Evolutionary conservation across 169 alveolate species (phyloP).

Genomic region (Eimeria zaria): DNA sequence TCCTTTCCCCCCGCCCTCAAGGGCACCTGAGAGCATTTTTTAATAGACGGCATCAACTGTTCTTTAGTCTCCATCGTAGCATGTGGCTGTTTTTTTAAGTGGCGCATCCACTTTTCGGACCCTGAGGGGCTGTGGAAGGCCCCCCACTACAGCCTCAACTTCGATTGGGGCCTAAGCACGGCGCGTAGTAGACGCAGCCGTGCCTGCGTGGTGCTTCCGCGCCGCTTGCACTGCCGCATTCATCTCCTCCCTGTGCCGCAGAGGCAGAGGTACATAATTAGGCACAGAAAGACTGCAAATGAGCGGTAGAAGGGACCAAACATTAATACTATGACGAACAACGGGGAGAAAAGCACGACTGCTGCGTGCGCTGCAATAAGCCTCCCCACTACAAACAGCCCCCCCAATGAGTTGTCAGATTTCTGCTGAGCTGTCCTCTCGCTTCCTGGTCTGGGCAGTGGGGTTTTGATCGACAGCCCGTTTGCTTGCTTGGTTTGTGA

Average conservation of each 20-base stretch:
- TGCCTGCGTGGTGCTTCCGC: not conserved
- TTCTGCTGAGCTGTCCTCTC: not conserved
- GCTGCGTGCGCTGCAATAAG: not conserved
- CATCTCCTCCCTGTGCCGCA: conserved; percentile 55
- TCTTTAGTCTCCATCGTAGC: conserved; percentile 7
- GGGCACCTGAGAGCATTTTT: conserved; percentile 21
- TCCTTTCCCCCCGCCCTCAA: not conserved
- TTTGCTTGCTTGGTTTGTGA: not conserved
- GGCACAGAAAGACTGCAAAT: not conserved
- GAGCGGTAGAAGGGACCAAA: not conserved
- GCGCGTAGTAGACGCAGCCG: not conserved
- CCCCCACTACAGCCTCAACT: not conserved
- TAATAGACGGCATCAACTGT: conserved; percentile 2
- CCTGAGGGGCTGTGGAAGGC: not conserved
- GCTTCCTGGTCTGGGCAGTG: not conserved
- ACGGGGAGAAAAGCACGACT: not conserved
- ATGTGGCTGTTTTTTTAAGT: not conserved
- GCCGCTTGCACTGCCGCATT: conserved; percentile 49
- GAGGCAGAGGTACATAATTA: not conserved
- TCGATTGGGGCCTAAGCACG: not conserved
- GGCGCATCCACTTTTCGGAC: not conserved
- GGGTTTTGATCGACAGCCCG: no score
- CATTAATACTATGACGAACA: not conserved
- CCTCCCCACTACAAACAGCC: not conserved
- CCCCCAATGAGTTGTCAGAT: not conserved